These are phyloP conservation scores for Diaporthe amygdali DNA, from an alignment of 2,329 filamentous ascomycete genomes.

Conservation along the genomic window DNA sequence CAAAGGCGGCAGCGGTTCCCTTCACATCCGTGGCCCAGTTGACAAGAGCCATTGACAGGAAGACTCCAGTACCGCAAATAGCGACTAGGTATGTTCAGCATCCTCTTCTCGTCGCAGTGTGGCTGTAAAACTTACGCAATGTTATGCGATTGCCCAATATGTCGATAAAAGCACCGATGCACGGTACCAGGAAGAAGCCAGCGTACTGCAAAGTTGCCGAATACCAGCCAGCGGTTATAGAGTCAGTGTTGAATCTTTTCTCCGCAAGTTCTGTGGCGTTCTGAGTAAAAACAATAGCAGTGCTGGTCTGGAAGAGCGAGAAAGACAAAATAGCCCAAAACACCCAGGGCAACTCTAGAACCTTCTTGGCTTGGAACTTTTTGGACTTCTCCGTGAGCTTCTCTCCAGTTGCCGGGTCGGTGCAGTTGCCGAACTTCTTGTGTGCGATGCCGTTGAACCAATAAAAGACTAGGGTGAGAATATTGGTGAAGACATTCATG, in stretches of 20 bases:
- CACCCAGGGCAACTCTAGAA: slow-evolving; percentile 62
- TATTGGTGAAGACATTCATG: slow-evolving; percentile 69
- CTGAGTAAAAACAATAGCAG: slow-evolving; percentile 57
- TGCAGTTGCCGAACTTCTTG: slow-evolving; percentile 48
- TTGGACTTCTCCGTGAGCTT: slow-evolving; percentile 64
- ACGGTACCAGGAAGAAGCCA: slow-evolving; percentile 63
- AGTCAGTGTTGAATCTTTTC: slow-evolving; percentile 60
- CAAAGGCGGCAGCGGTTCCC: slow-evolving; percentile 64
- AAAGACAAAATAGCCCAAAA: slow-evolving; percentile 63
- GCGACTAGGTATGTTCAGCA: slow-evolving; percentile 43
- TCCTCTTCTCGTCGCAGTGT: too few species aligned
- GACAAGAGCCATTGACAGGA: slow-evolving; percentile 58
- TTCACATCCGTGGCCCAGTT: slow-evolving; percentile 53
- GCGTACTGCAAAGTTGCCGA: slow-evolving; percentile 59
- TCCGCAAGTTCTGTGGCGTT: slow-evolving; percentile 68
- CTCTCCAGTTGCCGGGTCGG: slow-evolving; percentile 63
- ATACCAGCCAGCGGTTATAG: slow-evolving; percentile 66
- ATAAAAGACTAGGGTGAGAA: slow-evolving; percentile 57
- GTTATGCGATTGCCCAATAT: slow-evolving; percentile 54
- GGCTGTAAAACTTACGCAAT: not conserved
- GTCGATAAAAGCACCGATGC: slow-evolving; percentile 62
- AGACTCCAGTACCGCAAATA: slow-evolving; percentile 54
- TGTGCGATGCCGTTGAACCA: slow-evolving; percentile 59
- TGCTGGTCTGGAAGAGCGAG: slow-evolving; percentile 63
- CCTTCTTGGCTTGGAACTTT: slow-evolving; percentile 59